phyloP scores from a whole-genome alignment of 352 stramenopile genomes.

The Phytopythium litorale region DNA sequence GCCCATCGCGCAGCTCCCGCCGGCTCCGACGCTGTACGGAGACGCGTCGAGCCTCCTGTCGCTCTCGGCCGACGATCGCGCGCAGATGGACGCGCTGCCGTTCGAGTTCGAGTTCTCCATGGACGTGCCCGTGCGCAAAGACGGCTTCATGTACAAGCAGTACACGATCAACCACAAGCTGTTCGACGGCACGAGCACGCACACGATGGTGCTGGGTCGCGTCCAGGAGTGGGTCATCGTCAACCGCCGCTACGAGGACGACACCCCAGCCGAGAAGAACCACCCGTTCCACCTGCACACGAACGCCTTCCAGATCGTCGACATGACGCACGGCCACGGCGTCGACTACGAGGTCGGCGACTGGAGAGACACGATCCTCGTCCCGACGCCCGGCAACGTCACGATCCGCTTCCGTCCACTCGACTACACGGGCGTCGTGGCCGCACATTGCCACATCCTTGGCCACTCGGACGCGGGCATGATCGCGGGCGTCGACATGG shows the following conservation, averaged over 20 bases:
- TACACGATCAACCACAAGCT: slow-evolving; percentile 71
- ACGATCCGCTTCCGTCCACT: slow-evolving; percentile 75
- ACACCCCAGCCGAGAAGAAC: slow-evolving; percentile 47
- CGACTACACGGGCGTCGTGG: slow-evolving; percentile 53
- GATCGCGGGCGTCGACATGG: slow-evolving; percentile 56
- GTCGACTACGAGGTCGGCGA: slow-evolving; percentile 76
- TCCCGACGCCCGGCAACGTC: slow-evolving; percentile 73
- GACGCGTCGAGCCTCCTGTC: slow-evolving; percentile 31
- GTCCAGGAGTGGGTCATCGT: slow-evolving; percentile 78
- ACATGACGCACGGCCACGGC: slow-evolving; percentile 57
- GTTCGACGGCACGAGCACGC: slow-evolving; percentile 45
- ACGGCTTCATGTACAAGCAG: slow-evolving; percentile 68
- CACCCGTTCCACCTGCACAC: slow-evolving; percentile 87
- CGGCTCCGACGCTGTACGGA: slow-evolving; percentile 37
- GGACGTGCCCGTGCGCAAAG: slow-evolving; percentile 33
- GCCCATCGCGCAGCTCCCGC: slow-evolving; percentile 26
- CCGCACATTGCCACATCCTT: slow-evolving; percentile 80
- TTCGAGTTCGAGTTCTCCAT: slow-evolving; percentile 64
- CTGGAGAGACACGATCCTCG: slow-evolving; percentile 76
- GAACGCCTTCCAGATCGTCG: slow-evolving; percentile 81
- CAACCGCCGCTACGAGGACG: slow-evolving; percentile 44
- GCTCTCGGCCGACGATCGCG: slow-evolving; percentile 24
- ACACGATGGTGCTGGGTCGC: slow-evolving; percentile 43
- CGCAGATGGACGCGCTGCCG: slow-evolving; percentile 25
- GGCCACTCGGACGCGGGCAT: slow-evolving; percentile 82